Evolutionary conservation across 2,329 filamentous ascomycete species (phyloP), one percentile per base, ranked within the genome.

Genomic region (Colletotrichum sp.): DNA sequence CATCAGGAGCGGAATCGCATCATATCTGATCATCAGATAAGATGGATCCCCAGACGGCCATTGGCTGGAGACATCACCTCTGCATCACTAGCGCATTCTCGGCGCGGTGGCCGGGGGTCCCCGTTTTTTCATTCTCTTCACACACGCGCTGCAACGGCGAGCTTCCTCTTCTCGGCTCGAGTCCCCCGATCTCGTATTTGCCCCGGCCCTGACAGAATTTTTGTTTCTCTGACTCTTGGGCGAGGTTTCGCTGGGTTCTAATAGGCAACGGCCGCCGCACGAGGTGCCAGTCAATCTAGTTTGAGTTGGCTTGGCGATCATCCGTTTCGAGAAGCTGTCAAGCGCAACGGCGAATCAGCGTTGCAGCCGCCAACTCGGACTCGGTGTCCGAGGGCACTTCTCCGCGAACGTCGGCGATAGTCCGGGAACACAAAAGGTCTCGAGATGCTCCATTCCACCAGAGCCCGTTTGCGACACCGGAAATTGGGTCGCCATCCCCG

Each of bases 21-120:
- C 70, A 75, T 75, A 77, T 75, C 74, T 77, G 77, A 78, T 77
- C 75, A 78, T 78, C 77, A 77, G 77, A 78, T 78, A 72, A 78
- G 77, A 78, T 78, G 77, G 66, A 66, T 66, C 28, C 55, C 60
- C 24, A n/a, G 10, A 24, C 18, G 52, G 21, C 28, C 36, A 78
- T 77, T 78, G 57, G 77, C 12, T 18, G 26, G 6, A 59, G 6
- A 3, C 62, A 75, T 75, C 72, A 55, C n/a, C 59, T 44, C 26
- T 67, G 68, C 68, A 67, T 71, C 62, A 75, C 49, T 72, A 72
- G 72, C 44, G 68, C 21, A 52, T 30, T 63, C 72, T 75, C 69
- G 72, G 72, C 68, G 62, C 52, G 49, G 62, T 49, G 68, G 69
- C 34, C 72, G 34, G 24, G 52, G 18, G 26, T n/a, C n/a, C 34